phyloP scores from a whole-genome alignment of 2,329 filamentous ascomycete species.

The Trichophyton benhamiae region DNA sequence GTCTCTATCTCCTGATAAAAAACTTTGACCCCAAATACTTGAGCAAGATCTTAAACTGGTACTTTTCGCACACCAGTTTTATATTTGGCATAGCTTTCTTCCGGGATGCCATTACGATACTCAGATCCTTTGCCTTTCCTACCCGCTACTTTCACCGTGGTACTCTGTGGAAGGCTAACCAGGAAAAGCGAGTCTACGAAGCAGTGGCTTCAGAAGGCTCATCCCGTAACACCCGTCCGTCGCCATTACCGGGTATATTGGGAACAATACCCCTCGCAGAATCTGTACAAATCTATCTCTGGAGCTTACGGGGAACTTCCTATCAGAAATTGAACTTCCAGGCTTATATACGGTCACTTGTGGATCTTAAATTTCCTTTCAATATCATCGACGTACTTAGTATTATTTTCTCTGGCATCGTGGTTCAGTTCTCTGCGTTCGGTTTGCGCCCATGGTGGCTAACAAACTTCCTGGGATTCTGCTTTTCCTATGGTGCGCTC shows the following conservation, averaged over 20 bases:
- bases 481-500: slow-evolving; percentile 72
- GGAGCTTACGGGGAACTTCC: slow-evolving; percentile 38
- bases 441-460: slow-evolving; percentile 54
- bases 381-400: slow-evolving; percentile 42
- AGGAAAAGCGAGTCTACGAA: slow-evolving; percentile 22
- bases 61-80: slow-evolving; percentile 71
- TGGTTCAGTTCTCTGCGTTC: slow-evolving; percentile 53
- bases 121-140: slow-evolving; percentile 60
- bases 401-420: slow-evolving; percentile 42
- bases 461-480: slow-evolving; percentile 77
- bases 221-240: slow-evolving; percentile 20
- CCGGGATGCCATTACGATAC: slow-evolving; percentile 56
- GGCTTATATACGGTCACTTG: slow-evolving; percentile 42
- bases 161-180: slow-evolving; percentile 37
- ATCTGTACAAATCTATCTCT: slow-evolving; percentile 29
- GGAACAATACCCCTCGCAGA: slow-evolving; percentile 36
- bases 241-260: slow-evolving; percentile 42
- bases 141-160: slow-evolving; percentile 48
- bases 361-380: slow-evolving; percentile 30
- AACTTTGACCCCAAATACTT: slow-evolving; percentile 72
- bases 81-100: slow-evolving; percentile 62
- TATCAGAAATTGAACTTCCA: slow-evolving; percentile 41
- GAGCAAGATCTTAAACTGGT: slow-evolving; percentile 70
- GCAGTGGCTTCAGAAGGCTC: slow-evolving; percentile 11
- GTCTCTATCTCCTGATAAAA: slow-evolving; percentile 79